Evolutionary conservation across 352 stramenopile species (phyloP), one percentile per base, ranked within the genome.

Genomic region (Blastocystis hominis): DNA sequence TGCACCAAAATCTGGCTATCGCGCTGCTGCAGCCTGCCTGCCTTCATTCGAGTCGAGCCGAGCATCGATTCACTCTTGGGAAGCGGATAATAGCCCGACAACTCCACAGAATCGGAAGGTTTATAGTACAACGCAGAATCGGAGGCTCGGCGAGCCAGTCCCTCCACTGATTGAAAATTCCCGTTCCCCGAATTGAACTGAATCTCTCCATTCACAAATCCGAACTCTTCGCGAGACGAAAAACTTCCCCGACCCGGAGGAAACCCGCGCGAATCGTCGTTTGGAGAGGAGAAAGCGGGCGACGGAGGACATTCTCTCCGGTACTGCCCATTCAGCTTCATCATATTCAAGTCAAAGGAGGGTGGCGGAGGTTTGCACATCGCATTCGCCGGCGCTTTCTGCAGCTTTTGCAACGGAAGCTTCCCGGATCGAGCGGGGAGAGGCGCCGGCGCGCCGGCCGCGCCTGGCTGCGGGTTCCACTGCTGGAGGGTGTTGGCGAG

Each of bases 1-100:
- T 80, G 70, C 17, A 80, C n/a, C 24, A 80, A 46, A 34, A 80
- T 46, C 17, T 64, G 42, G 36, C 55, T 80, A 40, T 80, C 70
- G 10, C 70, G 70, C 44, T 75, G 63, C 30, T 75, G 63, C 3
- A 36, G 36, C 6, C 38, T 15, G 9, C 70, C 70, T 63, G 24
- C 15, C 10, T 47, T 38, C n/a, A 20, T 15, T 17, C 38, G 30
- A 20, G 62, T 9, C 6, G 3, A 17, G 20, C 62, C 15, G 20
- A 34, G 10, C 30, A 46, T 17, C 5, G 9, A 1, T 13, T 80
- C 70, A 24, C n/a, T 38, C 1, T 40, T 34, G 3, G 70, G 1
- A 20, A 80, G 7, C 36, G 70, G 70, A 20, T 59, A 3, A 40
- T 62, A 80, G 44, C 38, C 38, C 50, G 13, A 59, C 44, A 80